Evolutionary conservation across 306 rosid genomes (phyloP), one percentile per base, ranked within the genome.

Genomic region (Cicer arietinum): DNA sequence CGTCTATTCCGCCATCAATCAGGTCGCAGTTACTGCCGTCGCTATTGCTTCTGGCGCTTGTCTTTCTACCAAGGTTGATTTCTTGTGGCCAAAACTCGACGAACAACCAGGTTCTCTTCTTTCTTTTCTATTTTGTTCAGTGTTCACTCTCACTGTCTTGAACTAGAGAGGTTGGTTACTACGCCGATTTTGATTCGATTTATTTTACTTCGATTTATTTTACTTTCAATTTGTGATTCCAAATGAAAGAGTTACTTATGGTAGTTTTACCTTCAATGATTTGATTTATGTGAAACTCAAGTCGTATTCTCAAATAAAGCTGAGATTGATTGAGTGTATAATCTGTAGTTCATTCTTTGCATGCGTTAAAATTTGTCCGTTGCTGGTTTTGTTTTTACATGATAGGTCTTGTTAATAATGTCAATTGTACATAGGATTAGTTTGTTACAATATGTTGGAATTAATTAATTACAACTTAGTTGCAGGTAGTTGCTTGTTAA

Each of bases 11-110:
- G 94, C 97, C 67, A 94, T 94, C 84, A 94, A 96, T 2, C 98
- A 94, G 30, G 96, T 94, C 6, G 98, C 98, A 10, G 96, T 94
- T 81, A 91, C 98, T 73, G 98, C 98, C 54, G 87, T 94, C 30
- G 97, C 98, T 16, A 91, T 94, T 54, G 98, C 98, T 67, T 94
- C 98, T 67, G 98, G 98, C 3, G 98, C 98, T 65, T 94, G 98
- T 50, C 97, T 94, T 16, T 94, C 98, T 67, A 91, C 98, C 10
- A 91, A 88, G 80, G 94, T 94, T 69, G 98, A 91, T 35, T 94
- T 90, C 86, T 71, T 94, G 61, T 94, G 98, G 98, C 98, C 97
- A 12, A 94, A 94, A 89, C 83, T 81, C 16, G 89, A 88, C 67
- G 88, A 90, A 10, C 90, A 87, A 76, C 92, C 97, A 82, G 98